Evolutionary conservation across 1,284 basidiomycete genomes (phyloP), one percentile per base, ranked within the genome.

Genomic region (Agroathelia rolfsii): DNA sequence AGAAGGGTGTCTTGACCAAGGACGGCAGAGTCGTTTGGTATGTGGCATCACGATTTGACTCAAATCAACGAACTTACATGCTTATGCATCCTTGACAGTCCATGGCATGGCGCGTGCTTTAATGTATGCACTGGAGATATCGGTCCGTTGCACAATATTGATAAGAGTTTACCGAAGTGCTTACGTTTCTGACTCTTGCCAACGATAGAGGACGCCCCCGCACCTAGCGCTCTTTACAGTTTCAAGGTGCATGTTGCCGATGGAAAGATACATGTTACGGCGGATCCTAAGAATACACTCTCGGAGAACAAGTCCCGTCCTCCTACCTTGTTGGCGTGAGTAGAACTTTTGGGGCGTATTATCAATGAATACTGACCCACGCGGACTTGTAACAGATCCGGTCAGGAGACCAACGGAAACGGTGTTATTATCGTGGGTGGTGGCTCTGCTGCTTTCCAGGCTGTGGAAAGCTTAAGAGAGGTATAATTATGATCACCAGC

Each of bases 51-150:
- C 4, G 25, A 9, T 28, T 27, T 17, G 14, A 18, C 12, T 9
- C 18, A 15, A 21, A 20, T 28, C 20, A 29, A 10, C 28, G 29
- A 10, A 28, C 9, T 15, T 31, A 27, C 20, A 28, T 35, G 19
- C 34, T 32, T 30, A 26, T 24, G 16, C 15, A n/a, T n/a, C n/a
- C n/a, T n/a, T 22, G 29, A 5, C 38, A 80, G 84, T 51, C 87
- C 87, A 5, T 93, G 88, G 87, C 88, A 93, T 53, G 87, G 88
- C 61, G 89, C 90, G 22, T 93, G 88, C 61, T 94, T 93, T 69
- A 83, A 84, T 45, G 72, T 87, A 28, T 78, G 75, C 58, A 83
- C 73, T 20, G 80, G 79, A 7, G 80, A 85, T 44, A 83, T 84
- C 33, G 77, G 76, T 78, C 43, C 24, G 62, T 40, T 26, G 36